Evolutionary conservation across 2,329 filamentous ascomycete genomes (phyloP).

Genomic region (Blastomyces emzantsi): DNA sequence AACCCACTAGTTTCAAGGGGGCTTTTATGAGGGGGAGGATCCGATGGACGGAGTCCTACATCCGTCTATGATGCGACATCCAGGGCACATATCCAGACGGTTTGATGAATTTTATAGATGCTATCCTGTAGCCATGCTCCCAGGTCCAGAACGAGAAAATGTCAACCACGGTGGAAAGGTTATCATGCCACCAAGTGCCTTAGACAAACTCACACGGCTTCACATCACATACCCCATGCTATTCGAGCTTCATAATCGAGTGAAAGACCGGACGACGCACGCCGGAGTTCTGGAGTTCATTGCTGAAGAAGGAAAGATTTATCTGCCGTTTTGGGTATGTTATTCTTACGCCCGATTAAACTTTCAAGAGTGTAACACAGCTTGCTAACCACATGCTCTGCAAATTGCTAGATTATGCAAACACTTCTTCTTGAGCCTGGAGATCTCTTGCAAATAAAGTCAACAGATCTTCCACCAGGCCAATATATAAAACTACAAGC

Average conservation of each 20-base stretch:
- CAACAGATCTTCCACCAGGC: slow-evolving; percentile 82
- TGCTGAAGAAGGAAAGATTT: slow-evolving; percentile 92
- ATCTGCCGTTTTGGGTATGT: slow-evolving; percentile 85
- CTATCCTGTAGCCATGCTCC: slow-evolving; percentile 91
- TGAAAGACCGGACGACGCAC: slow-evolving; percentile 71
- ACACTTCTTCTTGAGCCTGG: slow-evolving; percentile 81
- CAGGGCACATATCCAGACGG: slow-evolving; percentile 50
- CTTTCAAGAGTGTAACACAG: background rate
- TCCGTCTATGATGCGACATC: slow-evolving; percentile 41
- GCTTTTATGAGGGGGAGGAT: slow-evolving; percentile 47
- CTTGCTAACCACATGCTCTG: background rate
- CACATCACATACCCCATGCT: slow-evolving; percentile 97
- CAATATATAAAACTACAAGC: slow-evolving; percentile 94
- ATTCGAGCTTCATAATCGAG: slow-evolving; percentile 90
- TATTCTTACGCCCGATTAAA: background rate
- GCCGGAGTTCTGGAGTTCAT: slow-evolving; percentile 96
- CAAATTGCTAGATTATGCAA: slow-evolving; percentile 70
- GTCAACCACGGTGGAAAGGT: slow-evolving; percentile 98
- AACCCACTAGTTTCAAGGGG: slow-evolving; percentile 34
- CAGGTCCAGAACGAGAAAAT: slow-evolving; percentile 76
- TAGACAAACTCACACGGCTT: slow-evolving; percentile 91
- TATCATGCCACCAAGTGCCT: slow-evolving; percentile 87
- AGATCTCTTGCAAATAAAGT: slow-evolving; percentile 90
- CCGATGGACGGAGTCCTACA: slow-evolving; percentile 46
- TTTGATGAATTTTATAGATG: slow-evolving; percentile 99